Evolutionary conservation across 2,329 filamentous ascomycete genomes (phyloP).

Genomic region (Fusarium nodosum): DNA sequence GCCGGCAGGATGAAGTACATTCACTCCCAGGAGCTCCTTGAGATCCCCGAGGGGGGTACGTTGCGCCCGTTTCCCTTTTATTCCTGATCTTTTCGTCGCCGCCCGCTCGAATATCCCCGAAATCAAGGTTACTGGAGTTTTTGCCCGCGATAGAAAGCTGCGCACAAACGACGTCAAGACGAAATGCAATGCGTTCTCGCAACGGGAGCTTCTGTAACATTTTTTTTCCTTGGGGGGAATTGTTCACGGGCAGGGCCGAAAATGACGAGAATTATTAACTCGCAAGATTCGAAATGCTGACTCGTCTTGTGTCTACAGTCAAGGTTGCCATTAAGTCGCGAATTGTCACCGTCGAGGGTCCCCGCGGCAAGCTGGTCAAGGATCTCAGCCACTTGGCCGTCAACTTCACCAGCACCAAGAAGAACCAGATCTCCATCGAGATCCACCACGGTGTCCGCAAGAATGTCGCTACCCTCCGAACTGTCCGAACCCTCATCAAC

Average conservation of each 20-base stretch:
- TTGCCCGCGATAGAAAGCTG: constrained; percentile 32
- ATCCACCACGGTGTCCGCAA: constrained; percentile 99
- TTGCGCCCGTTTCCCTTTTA: constrained; percentile 54
- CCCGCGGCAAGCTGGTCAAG: constrained; percentile 97
- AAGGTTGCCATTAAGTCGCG: constrained; percentile 98
- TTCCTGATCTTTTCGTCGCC: constrained; percentile 6
- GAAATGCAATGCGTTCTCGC: constrained; percentile 25
- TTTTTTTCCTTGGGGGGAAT: not conserved
- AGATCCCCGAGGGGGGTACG: constrained; percentile 97
- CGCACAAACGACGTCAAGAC: constrained; percentile 33
- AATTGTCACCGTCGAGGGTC: constrained; percentile 96
- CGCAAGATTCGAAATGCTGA: constrained; percentile 48
- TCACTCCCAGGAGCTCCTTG: constrained; percentile 95
- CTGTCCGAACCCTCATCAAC: constrained; percentile 97
- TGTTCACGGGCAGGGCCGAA: constrained; percentile 15
- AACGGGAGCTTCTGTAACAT: constrained; percentile 14
- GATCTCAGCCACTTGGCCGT: constrained; percentile 96
- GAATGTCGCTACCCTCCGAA: constrained; percentile 97
- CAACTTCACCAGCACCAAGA: constrained; percentile 90
- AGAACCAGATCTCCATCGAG: constrained; percentile 93
- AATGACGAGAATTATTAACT: constrained; percentile 10
- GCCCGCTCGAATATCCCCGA: constrained; percentile 28
- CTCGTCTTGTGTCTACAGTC: constrained; percentile 70
- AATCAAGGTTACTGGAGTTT: constrained; percentile 28
- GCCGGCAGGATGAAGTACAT: constrained; percentile 99